phyloP scores from a whole-genome alignment of 164 flowering plant genomes.

The Tetrastigma voinierianum region DNA sequence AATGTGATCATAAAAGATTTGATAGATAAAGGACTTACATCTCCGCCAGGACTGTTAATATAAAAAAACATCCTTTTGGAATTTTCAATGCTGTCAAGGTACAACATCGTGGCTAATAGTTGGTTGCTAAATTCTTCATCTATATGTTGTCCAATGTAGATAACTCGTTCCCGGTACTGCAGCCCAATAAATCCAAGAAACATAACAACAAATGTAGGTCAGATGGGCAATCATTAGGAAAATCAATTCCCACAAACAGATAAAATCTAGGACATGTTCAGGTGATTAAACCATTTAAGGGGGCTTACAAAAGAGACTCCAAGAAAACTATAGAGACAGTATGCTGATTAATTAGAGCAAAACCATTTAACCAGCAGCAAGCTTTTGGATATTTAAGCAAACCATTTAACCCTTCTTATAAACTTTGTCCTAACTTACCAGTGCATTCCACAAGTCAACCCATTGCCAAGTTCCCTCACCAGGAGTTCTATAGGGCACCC shows the following conservation, averaged over 20 bases:
- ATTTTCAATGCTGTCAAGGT: conserved; percentile 81
- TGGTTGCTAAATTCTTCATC: conserved; percentile 84
- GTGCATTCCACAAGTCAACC: conserved; percentile 94
- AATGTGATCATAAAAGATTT: background rate
- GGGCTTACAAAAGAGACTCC: background rate
- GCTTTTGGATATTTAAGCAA: background rate
- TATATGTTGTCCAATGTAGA: conserved; percentile 73
- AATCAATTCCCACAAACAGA: background rate
- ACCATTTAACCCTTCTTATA: too few species aligned
- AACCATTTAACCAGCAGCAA: background rate
- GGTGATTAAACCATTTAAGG: background rate
- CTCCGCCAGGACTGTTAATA: conserved; percentile 86
- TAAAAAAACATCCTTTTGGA: conserved; percentile 56
- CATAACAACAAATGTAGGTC: background rate
- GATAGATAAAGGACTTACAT: conserved; percentile 60
- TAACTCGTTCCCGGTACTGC: conserved; percentile 90
- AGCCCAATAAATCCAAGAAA: conserved; percentile 16
- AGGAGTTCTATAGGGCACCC: conserved; percentile 70
- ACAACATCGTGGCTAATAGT: conserved; percentile 83
- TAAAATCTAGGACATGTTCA: background rate
- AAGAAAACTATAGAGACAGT: too few species aligned
- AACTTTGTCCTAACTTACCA: conserved; percentile 51
- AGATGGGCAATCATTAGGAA: background rate
- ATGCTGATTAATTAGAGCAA: background rate
- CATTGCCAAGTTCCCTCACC: conserved; percentile 84